phyloP scores from a whole-genome alignment of 1,139 yeast species.

The Saccharomycopsis crataegensis region DNA sequence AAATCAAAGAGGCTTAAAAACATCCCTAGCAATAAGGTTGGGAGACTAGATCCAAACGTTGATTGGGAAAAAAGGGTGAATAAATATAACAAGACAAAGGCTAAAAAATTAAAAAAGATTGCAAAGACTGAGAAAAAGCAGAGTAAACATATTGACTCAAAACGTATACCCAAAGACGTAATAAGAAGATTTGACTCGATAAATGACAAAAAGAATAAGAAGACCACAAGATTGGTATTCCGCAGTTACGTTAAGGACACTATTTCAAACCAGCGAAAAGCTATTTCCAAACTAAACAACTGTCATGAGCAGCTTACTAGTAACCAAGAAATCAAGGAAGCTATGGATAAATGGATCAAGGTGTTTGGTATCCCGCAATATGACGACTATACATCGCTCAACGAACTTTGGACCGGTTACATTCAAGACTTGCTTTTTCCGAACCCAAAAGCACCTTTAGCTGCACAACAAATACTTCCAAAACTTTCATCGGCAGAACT shows the following conservation, averaged over 20 bases:
- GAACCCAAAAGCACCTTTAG: slow-evolving; percentile 1
- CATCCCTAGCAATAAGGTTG: background rate
- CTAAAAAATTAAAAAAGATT: background rate
- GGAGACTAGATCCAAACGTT: background rate
- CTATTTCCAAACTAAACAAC: background rate
- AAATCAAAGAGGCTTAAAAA: background rate
- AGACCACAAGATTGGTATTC: slow-evolving; percentile 5
- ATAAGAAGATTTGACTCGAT: background rate
- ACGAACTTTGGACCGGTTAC: slow-evolving; percentile 57
- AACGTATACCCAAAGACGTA: background rate
- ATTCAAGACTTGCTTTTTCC: slow-evolving; percentile 43
- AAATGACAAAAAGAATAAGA: background rate
- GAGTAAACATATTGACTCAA: background rate
- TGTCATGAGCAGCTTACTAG: background rate
- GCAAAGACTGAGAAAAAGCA: background rate
- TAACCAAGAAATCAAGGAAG: background rate
- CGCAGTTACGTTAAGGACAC: slow-evolving; percentile 4
- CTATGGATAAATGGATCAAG: slow-evolving; percentile 28
- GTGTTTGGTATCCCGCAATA: slow-evolving; percentile 41
- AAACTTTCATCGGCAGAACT: slow-evolving; percentile 76
- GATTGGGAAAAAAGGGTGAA: background rate
- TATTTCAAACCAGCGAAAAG: slow-evolving; percentile 2
- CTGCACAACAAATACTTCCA: slow-evolving; percentile 35
- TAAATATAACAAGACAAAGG: no score
- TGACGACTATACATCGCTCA: slow-evolving; percentile 45